Percentiles rank a stretch among this genome's conserved stretches.
These are phyloP conservation scores for Cladobotryum mycophilum DNA, from an alignment of 2,329 filamentous ascomycete species.

Conservation along the genomic window DNA sequence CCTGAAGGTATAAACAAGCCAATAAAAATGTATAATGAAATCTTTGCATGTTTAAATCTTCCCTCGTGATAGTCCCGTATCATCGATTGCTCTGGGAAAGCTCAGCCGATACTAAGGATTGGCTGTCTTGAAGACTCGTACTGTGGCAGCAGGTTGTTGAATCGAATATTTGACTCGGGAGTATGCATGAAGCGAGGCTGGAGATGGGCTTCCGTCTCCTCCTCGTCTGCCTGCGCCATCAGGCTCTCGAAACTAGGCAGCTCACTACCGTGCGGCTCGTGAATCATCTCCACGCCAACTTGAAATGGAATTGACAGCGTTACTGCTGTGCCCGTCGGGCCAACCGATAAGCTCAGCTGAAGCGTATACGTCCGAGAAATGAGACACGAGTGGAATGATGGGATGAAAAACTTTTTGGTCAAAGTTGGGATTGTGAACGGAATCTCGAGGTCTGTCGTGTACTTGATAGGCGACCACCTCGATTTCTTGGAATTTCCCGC, in stretches of 20 bases:
- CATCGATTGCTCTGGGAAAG: no score
- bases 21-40: no score
- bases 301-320: conserved; percentile 45
- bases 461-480: conserved; percentile 23
- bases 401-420: conserved; percentile 46
- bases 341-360: conserved; percentile 39
- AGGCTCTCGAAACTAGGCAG: conserved; percentile 47
- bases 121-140: conserved; percentile 22
- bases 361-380: conserved; percentile 49
- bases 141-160: conserved; percentile 31
- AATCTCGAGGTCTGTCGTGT: conserved; percentile 39
- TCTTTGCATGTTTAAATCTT: no score
- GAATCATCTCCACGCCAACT: conserved; percentile 38
- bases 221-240: conserved; percentile 35
- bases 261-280: conserved; percentile 26
- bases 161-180: conserved; percentile 27
- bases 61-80: no score
- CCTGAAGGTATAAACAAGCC: no score
- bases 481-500: conserved; percentile 6
- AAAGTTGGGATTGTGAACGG: conserved; percentile 42
- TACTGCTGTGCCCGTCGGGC: conserved; percentile 36
- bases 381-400: conserved; percentile 54
- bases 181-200: conserved; percentile 34
- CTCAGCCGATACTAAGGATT: background rate
- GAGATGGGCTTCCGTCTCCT: conserved; percentile 38